phyloP scores from a whole-genome alignment of 345 rosid species.

The Pistacia vera region DNA sequence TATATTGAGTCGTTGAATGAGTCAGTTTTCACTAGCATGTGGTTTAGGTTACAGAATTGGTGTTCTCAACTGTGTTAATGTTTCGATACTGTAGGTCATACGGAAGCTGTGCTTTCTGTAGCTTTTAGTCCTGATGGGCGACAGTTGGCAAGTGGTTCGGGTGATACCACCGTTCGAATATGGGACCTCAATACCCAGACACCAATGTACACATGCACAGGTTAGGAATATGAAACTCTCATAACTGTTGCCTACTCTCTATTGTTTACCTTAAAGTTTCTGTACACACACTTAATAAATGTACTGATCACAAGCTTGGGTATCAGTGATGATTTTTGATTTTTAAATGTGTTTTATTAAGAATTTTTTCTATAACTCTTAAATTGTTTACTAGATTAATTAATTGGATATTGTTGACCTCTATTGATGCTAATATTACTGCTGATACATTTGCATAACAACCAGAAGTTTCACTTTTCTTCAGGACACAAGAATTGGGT shows the following conservation, averaged over 20 bases:
- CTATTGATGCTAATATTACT: slow-evolving; percentile 6
- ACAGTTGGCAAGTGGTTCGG: slow-evolving; percentile 95
- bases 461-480: slow-evolving; percentile 10
- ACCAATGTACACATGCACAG: slow-evolving; percentile 90
- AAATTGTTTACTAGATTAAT: not conserved
- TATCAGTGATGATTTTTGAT: not conserved
- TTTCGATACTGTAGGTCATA: slow-evolving; percentile 53
- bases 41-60: not conserved
- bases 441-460: not conserved
- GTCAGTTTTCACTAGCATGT: not conserved
- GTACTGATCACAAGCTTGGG: not conserved
- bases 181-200: slow-evolving; percentile 97
- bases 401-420: not conserved
- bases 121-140: slow-evolving; percentile 94
- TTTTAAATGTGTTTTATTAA: not conserved
- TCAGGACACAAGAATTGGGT: slow-evolving; percentile 99
- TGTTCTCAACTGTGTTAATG: slow-evolving; percentile 9
- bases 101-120: slow-evolving; percentile 91
- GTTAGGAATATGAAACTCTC: slow-evolving; percentile 31
- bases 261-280: not conserved
- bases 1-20: not conserved
- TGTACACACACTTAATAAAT: not conserved
- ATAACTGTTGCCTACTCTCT: not conserved
- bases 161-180: slow-evolving; percentile 91
- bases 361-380: not conserved